Conservation (phyloP, 305 asterid genomes). For the Fraxinus paxiana region DNA sequence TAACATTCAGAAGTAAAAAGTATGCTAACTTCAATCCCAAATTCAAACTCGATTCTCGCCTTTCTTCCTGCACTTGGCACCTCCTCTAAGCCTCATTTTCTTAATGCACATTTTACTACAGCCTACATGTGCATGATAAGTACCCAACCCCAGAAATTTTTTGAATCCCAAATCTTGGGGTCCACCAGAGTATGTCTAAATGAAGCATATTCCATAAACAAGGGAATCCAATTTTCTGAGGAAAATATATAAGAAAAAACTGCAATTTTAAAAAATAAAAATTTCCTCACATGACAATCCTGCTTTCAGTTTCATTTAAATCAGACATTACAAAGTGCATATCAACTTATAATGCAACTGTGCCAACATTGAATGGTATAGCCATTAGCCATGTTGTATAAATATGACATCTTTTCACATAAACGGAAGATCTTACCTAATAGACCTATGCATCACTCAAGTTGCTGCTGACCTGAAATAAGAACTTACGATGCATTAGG, state of each 20-base stretch:
- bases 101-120: background rate
- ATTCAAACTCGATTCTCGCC: background rate
- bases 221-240: background rate
- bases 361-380: background rate
- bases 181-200: background rate
- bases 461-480: background rate
- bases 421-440: background rate
- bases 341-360: background rate
- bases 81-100: background rate
- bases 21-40: background rate
- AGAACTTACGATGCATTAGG: background rate
- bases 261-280: background rate
- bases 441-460: background rate
- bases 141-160: background rate
- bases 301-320: background rate
- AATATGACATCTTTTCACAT: background rate
- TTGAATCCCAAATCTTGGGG: background rate
- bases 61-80: background rate
- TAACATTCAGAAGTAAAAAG: background rate
- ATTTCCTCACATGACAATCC: background rate
- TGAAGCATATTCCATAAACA: background rate
- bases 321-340: background rate
- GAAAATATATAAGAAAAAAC: background rate
- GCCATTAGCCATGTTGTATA: background rate
- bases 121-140: background rate